phyloP scores from a whole-genome alignment of 2,329 filamentous ascomycete species.

The Exophiala dermatitidis region DNA sequence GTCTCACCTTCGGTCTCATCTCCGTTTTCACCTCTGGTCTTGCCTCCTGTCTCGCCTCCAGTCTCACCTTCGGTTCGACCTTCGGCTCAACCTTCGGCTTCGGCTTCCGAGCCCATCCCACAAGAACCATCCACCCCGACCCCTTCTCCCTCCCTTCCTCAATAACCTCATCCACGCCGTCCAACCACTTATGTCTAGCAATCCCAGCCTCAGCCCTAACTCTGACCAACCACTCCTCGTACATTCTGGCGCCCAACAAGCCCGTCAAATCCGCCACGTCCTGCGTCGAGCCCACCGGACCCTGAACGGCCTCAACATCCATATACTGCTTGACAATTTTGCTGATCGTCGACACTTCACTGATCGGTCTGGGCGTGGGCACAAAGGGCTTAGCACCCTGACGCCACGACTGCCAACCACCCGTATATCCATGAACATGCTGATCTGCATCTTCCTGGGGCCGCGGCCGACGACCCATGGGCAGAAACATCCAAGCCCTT shows the following conservation, averaged over 20 bases:
- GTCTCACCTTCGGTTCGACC: not conserved
- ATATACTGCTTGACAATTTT: slow-evolving; percentile 28
- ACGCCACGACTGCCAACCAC: slow-evolving; percentile 38
- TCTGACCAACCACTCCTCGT: slow-evolving; percentile 93
- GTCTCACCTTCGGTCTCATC: not conserved
- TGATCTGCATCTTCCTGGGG: slow-evolving; percentile 15
- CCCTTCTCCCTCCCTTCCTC: slow-evolving; percentile 54
- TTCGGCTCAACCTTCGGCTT: slow-evolving; percentile 10
- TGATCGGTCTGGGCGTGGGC: slow-evolving; percentile 25
- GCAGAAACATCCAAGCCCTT: slow-evolving; percentile 81
- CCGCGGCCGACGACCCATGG: slow-evolving; percentile 56
- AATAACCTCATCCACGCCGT: slow-evolving; percentile 51
- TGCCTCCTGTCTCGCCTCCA: not conserved
- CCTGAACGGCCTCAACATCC: slow-evolving; percentile 53
- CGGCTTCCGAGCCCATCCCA: slow-evolving; percentile 53
- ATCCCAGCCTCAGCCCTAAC: slow-evolving; percentile 74
- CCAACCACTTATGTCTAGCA: slow-evolving; percentile 42
- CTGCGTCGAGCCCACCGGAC: slow-evolving; percentile 58
- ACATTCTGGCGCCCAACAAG: slow-evolving; percentile 77
- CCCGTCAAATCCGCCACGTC: slow-evolving; percentile 69
- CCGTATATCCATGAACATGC: slow-evolving; percentile 30
- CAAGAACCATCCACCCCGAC: slow-evolving; percentile 54
- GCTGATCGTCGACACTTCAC: slow-evolving; percentile 25
- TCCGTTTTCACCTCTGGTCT: not conserved
- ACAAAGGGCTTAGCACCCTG: slow-evolving; percentile 27